A percentile compares a stretch with the other conserved stretches of the same genome.
Evolutionary conservation across 2,329 filamentous ascomycete genomes (phyloP).

Genomic region (Diaporthe citrichinensis): DNA sequence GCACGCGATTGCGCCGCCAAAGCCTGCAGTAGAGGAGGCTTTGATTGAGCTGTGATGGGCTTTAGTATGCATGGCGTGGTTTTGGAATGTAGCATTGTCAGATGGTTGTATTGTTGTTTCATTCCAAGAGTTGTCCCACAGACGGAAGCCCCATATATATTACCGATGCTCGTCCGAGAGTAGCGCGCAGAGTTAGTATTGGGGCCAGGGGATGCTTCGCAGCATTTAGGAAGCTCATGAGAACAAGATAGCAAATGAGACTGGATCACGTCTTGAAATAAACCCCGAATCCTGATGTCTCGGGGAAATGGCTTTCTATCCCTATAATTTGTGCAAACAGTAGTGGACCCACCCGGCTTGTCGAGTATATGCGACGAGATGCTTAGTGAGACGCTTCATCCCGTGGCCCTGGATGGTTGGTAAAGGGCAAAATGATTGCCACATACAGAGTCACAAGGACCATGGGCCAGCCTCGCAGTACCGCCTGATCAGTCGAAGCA

Average conservation of each 20-base stretch:
- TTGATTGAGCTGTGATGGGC: constrained; percentile 78
- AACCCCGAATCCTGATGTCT: background rate
- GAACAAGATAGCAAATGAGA: constrained; percentile 31
- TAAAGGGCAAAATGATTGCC: background rate
- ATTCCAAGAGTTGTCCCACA: background rate
- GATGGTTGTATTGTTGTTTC: background rate
- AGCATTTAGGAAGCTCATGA: background rate
- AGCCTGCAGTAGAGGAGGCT: constrained; percentile 78
- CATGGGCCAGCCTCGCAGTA: background rate
- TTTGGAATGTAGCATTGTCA: background rate
- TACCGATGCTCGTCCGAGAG: background rate
- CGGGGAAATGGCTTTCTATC: too few relatives aligned
- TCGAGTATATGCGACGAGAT: background rate
- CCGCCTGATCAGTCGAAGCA: too few relatives aligned
- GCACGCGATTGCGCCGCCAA: constrained; percentile 65
- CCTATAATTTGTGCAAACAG: background rate
- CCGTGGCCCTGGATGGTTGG: background rate
- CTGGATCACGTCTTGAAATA: constrained; percentile 10
- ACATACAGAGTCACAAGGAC: fast-evolving
- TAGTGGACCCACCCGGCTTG: background rate
- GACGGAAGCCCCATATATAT: background rate
- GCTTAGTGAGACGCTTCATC: background rate
- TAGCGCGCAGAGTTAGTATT: background rate
- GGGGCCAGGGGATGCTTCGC: constrained; percentile 5
- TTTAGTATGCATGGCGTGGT: background rate